These are phyloP conservation scores for Mortierella sp. DNA, from an alignment of 371 early-diverging fungal genomes.

Conservation along the genomic window DNA sequence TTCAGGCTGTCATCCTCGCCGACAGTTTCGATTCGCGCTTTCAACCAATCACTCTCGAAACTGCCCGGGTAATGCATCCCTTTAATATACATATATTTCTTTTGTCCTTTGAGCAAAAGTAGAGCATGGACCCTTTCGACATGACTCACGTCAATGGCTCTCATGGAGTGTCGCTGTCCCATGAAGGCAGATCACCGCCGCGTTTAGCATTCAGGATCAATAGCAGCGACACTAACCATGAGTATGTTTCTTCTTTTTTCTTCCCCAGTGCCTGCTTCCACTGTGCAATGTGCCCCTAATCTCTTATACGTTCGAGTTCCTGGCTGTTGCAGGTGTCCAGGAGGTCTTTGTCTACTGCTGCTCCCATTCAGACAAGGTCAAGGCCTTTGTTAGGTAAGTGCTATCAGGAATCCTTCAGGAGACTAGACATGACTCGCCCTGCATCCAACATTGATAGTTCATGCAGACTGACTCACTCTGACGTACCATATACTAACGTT, in stretches of 20 bases:
- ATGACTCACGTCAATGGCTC: neutral
- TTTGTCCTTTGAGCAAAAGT: neutral
- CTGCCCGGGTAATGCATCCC: conserved; percentile 78
- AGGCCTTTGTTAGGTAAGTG: conserved; percentile 81
- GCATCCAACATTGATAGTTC: too few relatives aligned
- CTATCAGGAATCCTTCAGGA: neutral
- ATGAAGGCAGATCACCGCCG: too few relatives aligned
- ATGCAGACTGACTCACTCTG: too few relatives aligned
- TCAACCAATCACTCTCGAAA: conserved; percentile 87
- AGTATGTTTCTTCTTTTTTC: conserved; percentile 4
- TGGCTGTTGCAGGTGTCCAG: conserved; percentile 85
- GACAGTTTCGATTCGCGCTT: conserved; percentile 92
- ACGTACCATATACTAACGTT: neutral
- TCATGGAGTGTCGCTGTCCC: too few relatives aligned
- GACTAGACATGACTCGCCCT: neutral
- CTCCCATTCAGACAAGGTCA: conserved; percentile 85
- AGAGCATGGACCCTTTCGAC: neutral
- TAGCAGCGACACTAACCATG: neutral
- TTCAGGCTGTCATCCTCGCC: conserved; percentile 93
- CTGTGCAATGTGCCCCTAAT: conserved; percentile 94
- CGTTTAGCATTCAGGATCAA: too few relatives aligned
- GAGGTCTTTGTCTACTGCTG: conserved; percentile 90
- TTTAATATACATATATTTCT: conserved; percentile 1
- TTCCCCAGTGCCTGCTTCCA: conserved; percentile 86
- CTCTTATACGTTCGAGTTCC: conserved; percentile 93